These are phyloP conservation scores for Aspergillus terreus DNA, from an alignment of 2,329 filamentous ascomycete species.

Conservation along the genomic window DNA sequence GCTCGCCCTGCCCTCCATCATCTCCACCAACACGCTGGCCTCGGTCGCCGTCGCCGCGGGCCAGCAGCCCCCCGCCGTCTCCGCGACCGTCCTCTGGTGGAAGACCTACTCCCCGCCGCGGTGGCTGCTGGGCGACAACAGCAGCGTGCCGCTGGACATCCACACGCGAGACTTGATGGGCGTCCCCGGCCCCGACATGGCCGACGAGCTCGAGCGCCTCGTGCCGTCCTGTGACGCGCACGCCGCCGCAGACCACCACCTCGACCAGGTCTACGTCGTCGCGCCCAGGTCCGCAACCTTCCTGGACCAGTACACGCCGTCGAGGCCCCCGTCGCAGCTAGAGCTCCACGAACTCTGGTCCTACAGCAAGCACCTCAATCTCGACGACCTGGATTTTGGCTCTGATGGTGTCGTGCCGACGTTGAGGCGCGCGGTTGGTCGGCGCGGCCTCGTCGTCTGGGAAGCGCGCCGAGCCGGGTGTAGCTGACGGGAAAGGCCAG, in stretches of 20 bases:
- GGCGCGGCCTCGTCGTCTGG: constrained; percentile 50
- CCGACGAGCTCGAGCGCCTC: constrained; percentile 32
- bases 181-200: constrained; percentile 39
- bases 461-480: constrained; percentile 35
- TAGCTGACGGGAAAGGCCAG: constrained; percentile 4
- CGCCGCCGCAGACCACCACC: background rate
- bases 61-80: constrained; percentile 9
- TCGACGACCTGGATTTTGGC: constrained; percentile 51
- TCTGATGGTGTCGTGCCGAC: constrained; percentile 47
- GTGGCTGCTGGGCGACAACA: constrained; percentile 46
- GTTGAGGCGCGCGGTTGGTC: constrained; percentile 43
- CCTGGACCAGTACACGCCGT: constrained; percentile 35
- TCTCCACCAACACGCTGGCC: constrained; percentile 24
- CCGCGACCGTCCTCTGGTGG: constrained; percentile 50
- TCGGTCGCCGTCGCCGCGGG: constrained; percentile 1
- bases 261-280: constrained; percentile 38
- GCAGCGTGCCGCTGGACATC: constrained; percentile 28
- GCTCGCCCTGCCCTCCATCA: constrained; percentile 41
- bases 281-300: constrained; percentile 44
- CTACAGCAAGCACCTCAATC: constrained; percentile 45
- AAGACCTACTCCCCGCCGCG: constrained; percentile 53
- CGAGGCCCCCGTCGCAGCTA: constrained; percentile 19
- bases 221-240: constrained; percentile 25
- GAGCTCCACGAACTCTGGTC: constrained; percentile 41
- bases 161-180: constrained; percentile 49